phyloP scores from a whole-genome alignment of 352 stramenopile species.

The Thraustochytrium striatum region DNA sequence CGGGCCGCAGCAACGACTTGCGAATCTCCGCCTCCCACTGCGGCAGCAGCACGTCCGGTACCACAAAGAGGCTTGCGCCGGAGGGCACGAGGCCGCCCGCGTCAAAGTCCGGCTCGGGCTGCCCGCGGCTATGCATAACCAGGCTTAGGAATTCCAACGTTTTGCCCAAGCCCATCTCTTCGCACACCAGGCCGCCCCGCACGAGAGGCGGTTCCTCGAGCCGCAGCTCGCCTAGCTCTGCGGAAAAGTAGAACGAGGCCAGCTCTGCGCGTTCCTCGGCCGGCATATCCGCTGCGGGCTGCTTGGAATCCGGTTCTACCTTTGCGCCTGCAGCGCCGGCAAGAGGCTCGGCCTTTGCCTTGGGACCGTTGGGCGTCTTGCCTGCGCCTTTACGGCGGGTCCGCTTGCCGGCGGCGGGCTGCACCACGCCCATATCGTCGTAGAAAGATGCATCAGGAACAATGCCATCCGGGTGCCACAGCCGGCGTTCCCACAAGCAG shows the following conservation, averaged over 20 bases:
- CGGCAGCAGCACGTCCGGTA: constrained; percentile 20
- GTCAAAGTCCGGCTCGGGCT: not conserved
- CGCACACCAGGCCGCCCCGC: constrained; percentile 28
- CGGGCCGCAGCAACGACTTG: not conserved
- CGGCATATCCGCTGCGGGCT: not conserved
- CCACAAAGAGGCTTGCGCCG: constrained; percentile 20
- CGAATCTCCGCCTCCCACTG: constrained; percentile 18
- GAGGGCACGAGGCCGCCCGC: not conserved
- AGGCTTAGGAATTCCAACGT: constrained; percentile 28
- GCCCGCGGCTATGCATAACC: not conserved
- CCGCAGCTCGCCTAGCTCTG: constrained; percentile 21
- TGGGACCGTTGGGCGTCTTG: no score
- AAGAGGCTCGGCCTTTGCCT: no score
- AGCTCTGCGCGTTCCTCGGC: not conserved
- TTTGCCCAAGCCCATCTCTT: constrained; percentile 42
- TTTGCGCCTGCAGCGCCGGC: no score
- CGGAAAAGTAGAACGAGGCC: constrained; percentile 9
- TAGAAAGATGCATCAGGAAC: no score
- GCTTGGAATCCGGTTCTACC: no score
- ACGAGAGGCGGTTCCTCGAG: constrained; percentile 18
- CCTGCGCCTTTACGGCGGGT: no score
- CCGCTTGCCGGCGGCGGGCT: no score
- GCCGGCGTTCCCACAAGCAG: constrained; percentile 31
- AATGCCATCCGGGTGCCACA: not conserved
- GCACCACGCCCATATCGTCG: no score